Percentiles rank a stretch among this genome's conserved stretches.
Conservation (phyloP, 2,329 filamentous ascomycete species). For the Pseudopyricularia cyperi region DNA sequence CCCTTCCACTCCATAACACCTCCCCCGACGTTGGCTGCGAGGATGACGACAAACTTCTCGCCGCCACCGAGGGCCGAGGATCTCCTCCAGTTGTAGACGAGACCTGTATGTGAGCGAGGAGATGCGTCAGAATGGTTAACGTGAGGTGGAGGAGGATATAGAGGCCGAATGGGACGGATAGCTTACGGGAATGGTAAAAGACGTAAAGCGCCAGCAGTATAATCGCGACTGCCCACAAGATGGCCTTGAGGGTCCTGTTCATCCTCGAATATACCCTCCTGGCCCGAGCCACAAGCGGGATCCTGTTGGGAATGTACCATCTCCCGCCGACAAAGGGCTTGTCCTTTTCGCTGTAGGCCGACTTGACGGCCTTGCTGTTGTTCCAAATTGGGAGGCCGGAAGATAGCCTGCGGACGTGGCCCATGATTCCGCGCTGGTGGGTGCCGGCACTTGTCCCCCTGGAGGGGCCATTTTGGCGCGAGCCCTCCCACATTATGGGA, state of each 20-base stretch:
- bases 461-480: conserved; percentile 60
- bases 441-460: conserved; percentile 28
- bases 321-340: conserved; percentile 52
- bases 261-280: conserved; percentile 34
- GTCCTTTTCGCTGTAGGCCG: conserved; percentile 62
- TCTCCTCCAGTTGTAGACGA: conserved; percentile 55
- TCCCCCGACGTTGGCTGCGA: conserved; percentile 87
- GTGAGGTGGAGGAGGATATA: not conserved
- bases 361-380: conserved; percentile 14
- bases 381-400: conserved; percentile 66
- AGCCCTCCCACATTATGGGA: conserved; percentile 67
- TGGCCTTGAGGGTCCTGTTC: conserved; percentile 52
- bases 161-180: not conserved
- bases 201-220: conserved; percentile 49
- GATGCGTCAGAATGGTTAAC: not conserved
- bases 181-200: conserved; percentile 65
- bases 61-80: conserved; percentile 66
- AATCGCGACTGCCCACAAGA: conserved; percentile 44
- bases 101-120: conserved; percentile 20
- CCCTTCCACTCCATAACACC: conserved; percentile 99
- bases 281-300: conserved; percentile 33
- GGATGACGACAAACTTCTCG: conserved; percentile 82
- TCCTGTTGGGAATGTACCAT: conserved; percentile 30
- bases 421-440: conserved; percentile 78
- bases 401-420: conserved; percentile 71